These are phyloP conservation scores for Scheffersomyces lignicola DNA, from an alignment of 1,139 yeast species.

Conservation along the genomic window DNA sequence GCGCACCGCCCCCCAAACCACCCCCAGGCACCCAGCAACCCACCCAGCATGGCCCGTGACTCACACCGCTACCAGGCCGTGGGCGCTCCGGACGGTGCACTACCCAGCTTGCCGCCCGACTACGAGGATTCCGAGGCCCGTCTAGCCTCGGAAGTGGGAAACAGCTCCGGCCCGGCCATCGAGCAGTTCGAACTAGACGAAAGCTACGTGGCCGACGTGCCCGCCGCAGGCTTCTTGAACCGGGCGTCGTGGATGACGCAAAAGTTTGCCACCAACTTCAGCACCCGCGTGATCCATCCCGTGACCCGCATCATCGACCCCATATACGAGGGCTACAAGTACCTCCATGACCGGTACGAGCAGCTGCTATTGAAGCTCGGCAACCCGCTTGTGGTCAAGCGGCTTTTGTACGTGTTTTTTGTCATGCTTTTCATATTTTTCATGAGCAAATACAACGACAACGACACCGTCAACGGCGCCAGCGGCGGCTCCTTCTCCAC, in stretches of 20 bases:
- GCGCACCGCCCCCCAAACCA: too few relatives aligned
- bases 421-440: constrained; percentile 59
- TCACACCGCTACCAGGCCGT: constrained; percentile 9
- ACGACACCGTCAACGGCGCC: constrained; percentile 45
- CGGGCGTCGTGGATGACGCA: constrained; percentile 34
- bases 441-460: constrained; percentile 55
- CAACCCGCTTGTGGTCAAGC: constrained; percentile 79
- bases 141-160: constrained; percentile 1
- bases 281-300: constrained; percentile 49
- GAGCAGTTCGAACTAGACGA: constrained; percentile 49
- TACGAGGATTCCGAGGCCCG: constrained; percentile 22
- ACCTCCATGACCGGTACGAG: constrained; percentile 51
- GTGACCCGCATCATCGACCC: constrained; percentile 65
- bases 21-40: too few relatives aligned
- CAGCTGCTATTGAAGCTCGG: constrained; percentile 63
- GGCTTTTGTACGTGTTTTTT: constrained; percentile 68
- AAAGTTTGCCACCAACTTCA: constrained; percentile 39
- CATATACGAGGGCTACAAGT: constrained; percentile 57
- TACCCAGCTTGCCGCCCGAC: constrained; percentile 32
- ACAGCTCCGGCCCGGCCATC: constrained; percentile 15
- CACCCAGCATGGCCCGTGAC: too few relatives aligned
- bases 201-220: constrained; percentile 17
- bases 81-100: constrained; percentile 5
- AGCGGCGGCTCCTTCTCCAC: constrained; percentile 47
- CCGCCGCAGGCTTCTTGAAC: constrained; percentile 22